Evolutionary conservation across 176 grass and related monocot species (phyloP).

Genomic region (Ensete glaucum): DNA sequence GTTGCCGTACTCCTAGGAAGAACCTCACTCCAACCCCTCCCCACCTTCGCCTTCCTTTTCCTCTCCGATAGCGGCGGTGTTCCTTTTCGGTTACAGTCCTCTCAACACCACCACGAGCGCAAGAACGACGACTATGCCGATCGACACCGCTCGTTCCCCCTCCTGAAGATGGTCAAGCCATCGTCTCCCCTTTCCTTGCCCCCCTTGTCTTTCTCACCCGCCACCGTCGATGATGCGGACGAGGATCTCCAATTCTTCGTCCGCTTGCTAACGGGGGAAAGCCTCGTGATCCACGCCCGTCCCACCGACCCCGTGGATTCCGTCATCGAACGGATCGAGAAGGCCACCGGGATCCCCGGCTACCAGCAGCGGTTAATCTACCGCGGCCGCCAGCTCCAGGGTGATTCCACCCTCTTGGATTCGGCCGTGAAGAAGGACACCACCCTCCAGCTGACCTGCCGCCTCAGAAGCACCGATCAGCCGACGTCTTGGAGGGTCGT

Average conservation of each 20-base stretch:
- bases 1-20: too few species aligned
- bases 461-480: slow-evolving; percentile 67
- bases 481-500: slow-evolving; percentile 76
- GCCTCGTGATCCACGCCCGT: slow-evolving; percentile 55
- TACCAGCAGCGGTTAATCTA: slow-evolving; percentile 62
- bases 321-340: slow-evolving; percentile 32
- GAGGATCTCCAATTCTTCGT: slow-evolving; percentile 67
- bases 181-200: neutral
- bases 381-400: slow-evolving; percentile 55
- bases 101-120: neutral
- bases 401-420: slow-evolving; percentile 43
- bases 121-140: slow-evolving; percentile 2
- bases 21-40: neutral
- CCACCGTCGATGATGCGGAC: neutral
- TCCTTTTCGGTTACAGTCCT: neutral
- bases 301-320: slow-evolving; percentile 43
- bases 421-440: slow-evolving; percentile 47
- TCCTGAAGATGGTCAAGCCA: neutral
- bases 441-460: slow-evolving; percentile 46
- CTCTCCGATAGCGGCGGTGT: neutral
- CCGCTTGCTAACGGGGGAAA: slow-evolving; percentile 53
- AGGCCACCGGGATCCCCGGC: slow-evolving; percentile 18
- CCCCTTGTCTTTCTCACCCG: neutral
- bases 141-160: neutral
- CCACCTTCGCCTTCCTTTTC: neutral